Evolutionary conservation across 2,329 filamentous ascomycete species (phyloP), one percentile per base, ranked within the genome.

Genomic region (Botrytis deweyae): DNA sequence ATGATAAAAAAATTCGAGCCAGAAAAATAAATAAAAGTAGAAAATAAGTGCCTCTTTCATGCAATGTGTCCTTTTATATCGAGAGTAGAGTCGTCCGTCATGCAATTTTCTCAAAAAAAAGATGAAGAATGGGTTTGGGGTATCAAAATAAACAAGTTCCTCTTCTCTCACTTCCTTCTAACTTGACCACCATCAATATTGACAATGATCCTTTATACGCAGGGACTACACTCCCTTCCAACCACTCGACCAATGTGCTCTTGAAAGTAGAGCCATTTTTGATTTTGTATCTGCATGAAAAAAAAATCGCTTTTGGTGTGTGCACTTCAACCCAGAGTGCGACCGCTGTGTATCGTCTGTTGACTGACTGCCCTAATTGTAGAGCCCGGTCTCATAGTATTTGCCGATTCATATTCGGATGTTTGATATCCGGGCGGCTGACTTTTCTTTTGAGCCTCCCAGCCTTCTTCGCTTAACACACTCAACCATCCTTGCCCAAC

Each of bases 401-500:
- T 77, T 25, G 79, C 66, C 59, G 80, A 75, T 74, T 76, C 79
- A 55, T 78, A 82, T 73, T 82, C 80, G 20, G 76, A 74, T 18
- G 70, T 59, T 36, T 75, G 72, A 73, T 80, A 81, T 12, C 76
- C 73, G 73, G 77, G 76, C 46, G 72, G 59, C 33, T 78, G 76
- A 12, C 75, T 49, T 62, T 76, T 77, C 70, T 79, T 80, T 69
- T 80, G 80, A 25, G 77, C 61, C 75, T 89, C 86, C 88, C 89
- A 91, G 61, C 84, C 86, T 81, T 96, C 93, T 79, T 97, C 95
- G 75, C 92, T 92, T 69, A 98, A 85, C 22, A 93, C 93, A 76
- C 91, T 95, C 58, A 99, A 87, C 88, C 97, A 99, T 55, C 91
- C 92, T 78, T 91, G 93, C 46, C 95, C 95, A 77, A 97, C 91